phyloP scores from a whole-genome alignment of 805 yeast genomes.

The Candida methanosorbosa region DNA sequence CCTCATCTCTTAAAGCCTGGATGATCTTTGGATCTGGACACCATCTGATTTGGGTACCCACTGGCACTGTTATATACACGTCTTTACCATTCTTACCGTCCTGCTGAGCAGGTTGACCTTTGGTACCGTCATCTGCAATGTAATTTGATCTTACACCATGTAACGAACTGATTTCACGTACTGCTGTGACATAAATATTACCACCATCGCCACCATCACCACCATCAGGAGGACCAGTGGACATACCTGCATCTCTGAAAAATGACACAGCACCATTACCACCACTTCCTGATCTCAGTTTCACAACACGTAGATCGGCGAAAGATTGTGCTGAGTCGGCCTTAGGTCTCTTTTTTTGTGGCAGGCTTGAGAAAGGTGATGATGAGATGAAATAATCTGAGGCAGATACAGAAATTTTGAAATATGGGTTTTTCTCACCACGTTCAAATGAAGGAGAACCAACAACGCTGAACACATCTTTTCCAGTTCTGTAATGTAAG shows the following conservation, averaged over 20 bases:
- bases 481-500: constrained; percentile 4
- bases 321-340: constrained; percentile 34
- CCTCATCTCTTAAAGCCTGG: constrained; percentile 8
- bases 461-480: constrained; percentile 7
- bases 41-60: constrained; percentile 85
- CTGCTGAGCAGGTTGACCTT: constrained; percentile 68
- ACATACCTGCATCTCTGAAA: constrained; percentile 73
- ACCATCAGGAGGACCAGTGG: constrained; percentile 96
- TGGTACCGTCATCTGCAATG: constrained; percentile 60
- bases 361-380: constrained; percentile 29
- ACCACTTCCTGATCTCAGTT: constrained; percentile 70
- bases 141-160: constrained; percentile 62
- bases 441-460: constrained; percentile 4
- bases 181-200: constrained; percentile 72
- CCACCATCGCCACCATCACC: constrained; percentile 99
- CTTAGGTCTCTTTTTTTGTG: constrained; percentile 32
- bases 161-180: constrained; percentile 59
- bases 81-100: constrained; percentile 86
- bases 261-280: constrained; percentile 87
- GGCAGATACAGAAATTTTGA: constrained; percentile 21
- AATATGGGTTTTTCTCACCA: constrained; percentile 10
- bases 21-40: constrained; percentile 60
- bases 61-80: constrained; percentile 76
- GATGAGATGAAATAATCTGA: constrained; percentile 23
- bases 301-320: constrained; percentile 61